Base-by-base conservation (phyloP, 306 rosid genomes). In the Cucumis melo region DNA sequence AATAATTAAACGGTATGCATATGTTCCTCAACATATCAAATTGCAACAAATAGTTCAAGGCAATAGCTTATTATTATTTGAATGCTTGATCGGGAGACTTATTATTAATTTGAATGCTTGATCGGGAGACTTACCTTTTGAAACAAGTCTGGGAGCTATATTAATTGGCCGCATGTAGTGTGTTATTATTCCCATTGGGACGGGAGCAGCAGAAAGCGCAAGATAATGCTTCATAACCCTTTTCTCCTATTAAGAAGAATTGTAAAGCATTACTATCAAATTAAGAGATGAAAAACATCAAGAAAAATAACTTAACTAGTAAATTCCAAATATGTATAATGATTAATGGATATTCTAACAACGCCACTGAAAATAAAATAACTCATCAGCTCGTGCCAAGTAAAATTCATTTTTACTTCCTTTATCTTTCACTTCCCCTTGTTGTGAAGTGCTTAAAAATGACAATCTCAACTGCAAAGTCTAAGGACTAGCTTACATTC, bases 81-180 rank as follows among this genome's bases (percentile, higher is more conserved):
- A 74, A 59, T 63, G 70, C 63, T 76, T 76, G 32, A 71, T 60
- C 55, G 55, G 63, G 57, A 81, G 48, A 58, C 64, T 71, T 81
- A 85, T 65, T 42, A 42, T 19, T 54, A 34, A 54, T 29, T 63
- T 29, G 20, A 74, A 59, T 63, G 70, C 63, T 76, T 76, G 32
- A 71, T 60, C 55, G 55, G 63, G 57, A 81, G 48, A 58, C 64
- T 71, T 81, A 85, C 96, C 98, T 87, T 90, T 86, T 75, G 98
- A 90, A 82, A 89, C 78, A 74, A 90, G 90, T 80, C 95, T 84
- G 76, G 98, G 98, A 77, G 97, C 95, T 83, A 85, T 78, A 80
- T 87, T 90, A 78, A 85, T 57, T 38, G 98, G 97, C 57, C 95
- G 90, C 98, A 89, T 90, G 78, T 91, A 94, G 88, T 91, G 98